Percentiles rank a stretch among this genome's conserved stretches.
phyloP scores from a whole-genome alignment of 148 eudicot genomes.

The Hydrangea macrophylla region DNA sequence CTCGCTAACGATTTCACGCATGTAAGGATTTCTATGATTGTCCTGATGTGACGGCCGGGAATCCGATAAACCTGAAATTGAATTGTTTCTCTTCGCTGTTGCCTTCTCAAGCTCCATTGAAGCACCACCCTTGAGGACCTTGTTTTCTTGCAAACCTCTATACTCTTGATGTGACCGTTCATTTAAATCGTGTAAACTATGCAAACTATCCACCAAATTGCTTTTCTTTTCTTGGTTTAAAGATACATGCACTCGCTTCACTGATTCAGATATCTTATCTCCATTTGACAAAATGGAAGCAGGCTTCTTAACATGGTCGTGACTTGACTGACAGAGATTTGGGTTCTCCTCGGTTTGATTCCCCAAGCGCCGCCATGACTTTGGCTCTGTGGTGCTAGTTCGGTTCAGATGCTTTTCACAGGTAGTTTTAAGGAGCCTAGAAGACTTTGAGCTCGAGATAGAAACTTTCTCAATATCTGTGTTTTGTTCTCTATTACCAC shows the following conservation, averaged over 20 bases:
- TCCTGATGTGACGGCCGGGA: constrained; percentile 12
- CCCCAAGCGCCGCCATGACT: constrained; percentile 1
- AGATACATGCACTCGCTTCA: neutral
- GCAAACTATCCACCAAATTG: neutral
- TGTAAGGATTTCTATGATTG: neutral
- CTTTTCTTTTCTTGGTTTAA: neutral
- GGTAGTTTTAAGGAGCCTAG: constrained; percentile 13
- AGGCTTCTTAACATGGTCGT: neutral
- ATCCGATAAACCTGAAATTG: constrained; percentile 10
- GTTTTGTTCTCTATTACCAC: constrained; percentile 4
- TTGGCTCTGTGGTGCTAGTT: neutral
- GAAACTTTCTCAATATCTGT: constrained; percentile 12
- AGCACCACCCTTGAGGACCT: constrained; percentile 2
- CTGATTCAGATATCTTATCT: constrained; percentile 1
- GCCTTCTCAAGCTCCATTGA: neutral
- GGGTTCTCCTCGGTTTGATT: constrained; percentile 2
- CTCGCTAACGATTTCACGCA: neutral
- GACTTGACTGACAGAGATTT: neutral
- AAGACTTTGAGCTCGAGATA: constrained; percentile 2
- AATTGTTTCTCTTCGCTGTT: constrained; percentile 16
- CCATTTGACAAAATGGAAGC: constrained; percentile 7
- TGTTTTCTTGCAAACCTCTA: constrained; percentile 13
- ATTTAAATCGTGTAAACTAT: constrained; percentile 9
- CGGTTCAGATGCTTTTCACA: constrained; percentile 1
- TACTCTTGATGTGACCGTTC: constrained; percentile 2